Evolutionary conservation across 495 filamentous ascomycete species (phyloP).

Genomic region (Endocarpon pusillum): DNA sequence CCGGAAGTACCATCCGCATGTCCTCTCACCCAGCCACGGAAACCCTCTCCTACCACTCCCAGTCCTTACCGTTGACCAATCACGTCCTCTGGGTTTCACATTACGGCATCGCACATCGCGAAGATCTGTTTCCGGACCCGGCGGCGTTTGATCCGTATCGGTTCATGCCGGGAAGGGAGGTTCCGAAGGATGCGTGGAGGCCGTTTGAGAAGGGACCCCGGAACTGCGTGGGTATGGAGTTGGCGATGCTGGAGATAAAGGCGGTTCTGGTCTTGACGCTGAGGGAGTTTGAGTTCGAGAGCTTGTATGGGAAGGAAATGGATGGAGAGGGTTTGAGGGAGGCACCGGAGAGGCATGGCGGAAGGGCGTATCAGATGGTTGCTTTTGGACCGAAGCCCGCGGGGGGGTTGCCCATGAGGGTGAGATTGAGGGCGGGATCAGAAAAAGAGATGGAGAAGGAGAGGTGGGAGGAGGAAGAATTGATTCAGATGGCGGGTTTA

Average conservation of each 20-base stretch:
- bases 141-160: conserved; percentile 14
- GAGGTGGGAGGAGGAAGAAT: too few species aligned
- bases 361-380: conserved; percentile 1
- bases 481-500: too few species aligned
- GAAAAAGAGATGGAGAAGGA: too few species aligned
- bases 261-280: conserved; percentile 27
- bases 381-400: conserved; percentile 1
- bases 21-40: conserved; percentile 3
- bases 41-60: conserved; percentile 5
- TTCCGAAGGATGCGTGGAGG: conserved; percentile 27
- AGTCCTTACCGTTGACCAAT: background rate
- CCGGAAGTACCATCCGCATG: conserved; percentile 6
- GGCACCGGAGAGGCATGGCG: background rate
- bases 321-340: background rate
- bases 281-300: conserved; percentile 28
- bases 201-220: conserved; percentile 36
- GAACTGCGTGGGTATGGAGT: conserved; percentile 35
- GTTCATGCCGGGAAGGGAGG: conserved; percentile 4
- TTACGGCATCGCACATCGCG: conserved; percentile 5
- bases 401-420: background rate
- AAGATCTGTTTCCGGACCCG: conserved; percentile 6
- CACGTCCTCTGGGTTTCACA: conserved; percentile 4
- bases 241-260: conserved; percentile 30
- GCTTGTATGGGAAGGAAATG: conserved; percentile 25
- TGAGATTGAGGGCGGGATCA: too few species aligned